These are phyloP conservation scores for Debaryomyces tyrocola DNA, from an alignment of 805 yeast species.

Conservation along the genomic window DNA sequence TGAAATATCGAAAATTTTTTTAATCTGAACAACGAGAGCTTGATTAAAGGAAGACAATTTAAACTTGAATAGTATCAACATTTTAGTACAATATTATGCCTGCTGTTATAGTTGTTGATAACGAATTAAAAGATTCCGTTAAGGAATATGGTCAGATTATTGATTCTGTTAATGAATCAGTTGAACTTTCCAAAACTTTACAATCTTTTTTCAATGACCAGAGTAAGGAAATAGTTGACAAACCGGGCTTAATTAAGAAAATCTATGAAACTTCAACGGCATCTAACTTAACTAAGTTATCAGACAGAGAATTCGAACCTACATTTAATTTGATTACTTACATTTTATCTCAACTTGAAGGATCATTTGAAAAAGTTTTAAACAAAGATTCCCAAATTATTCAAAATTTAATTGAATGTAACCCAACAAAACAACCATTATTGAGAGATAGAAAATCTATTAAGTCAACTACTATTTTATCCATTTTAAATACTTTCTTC, in stretches of 20 bases:
- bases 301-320: constrained; percentile 46
- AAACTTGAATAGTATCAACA: not conserved
- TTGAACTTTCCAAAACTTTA: constrained; percentile 28
- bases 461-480: constrained; percentile 40
- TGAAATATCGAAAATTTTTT: constrained; percentile 7
- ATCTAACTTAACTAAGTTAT: constrained; percentile 31
- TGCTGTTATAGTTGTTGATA: constrained; percentile 45
- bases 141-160: constrained; percentile 40
- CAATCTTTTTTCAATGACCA: constrained; percentile 18
- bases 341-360: constrained; percentile 32
- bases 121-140: constrained; percentile 40
- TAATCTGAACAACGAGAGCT: not conserved
- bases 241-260: constrained; percentile 25
- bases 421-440: constrained; percentile 37
- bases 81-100: constrained; percentile 23
- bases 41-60: not conserved
- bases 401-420: constrained; percentile 27
- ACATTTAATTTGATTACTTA: constrained; percentile 42
- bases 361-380: constrained; percentile 24
- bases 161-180: constrained; percentile 29
- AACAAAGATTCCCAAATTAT: constrained; percentile 20
- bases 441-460: constrained; percentile 46
- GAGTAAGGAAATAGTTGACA: constrained; percentile 24
- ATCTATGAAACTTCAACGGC: constrained; percentile 29
- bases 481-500: constrained; percentile 41